Evolutionary conservation across 2,329 filamentous ascomycete species (phyloP), one percentile per base, ranked within the genome.

Genomic region (Aspergillus ochraceoroseus): DNA sequence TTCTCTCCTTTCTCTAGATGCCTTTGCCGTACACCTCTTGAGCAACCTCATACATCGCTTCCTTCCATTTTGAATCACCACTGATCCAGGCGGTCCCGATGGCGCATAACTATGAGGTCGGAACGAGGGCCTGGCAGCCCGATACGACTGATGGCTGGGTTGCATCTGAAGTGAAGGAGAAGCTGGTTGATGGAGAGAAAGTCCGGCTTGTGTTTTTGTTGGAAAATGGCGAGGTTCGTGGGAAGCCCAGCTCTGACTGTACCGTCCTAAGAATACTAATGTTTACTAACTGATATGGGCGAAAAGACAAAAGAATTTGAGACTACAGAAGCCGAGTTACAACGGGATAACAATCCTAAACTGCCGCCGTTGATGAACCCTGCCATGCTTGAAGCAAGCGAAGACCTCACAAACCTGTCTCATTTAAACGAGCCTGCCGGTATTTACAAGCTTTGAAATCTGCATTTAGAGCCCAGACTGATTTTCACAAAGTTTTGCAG

Each of bases 361-460:
- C 74, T 98, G 49, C 92, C 92, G 32, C 92, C 92, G 35, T 70
- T 98, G 57, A 96, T 96, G 88, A 98, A 98, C 67, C 92, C 92
- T 53, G 79, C 90, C 37, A 94, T 96, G 80, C 84, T 98, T 54
- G 92, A 98, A 76, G 92, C 92, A 55, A 95, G 89, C 71, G 92
- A 98, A 70, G 92, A 98, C 67, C 71, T 98, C 58, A 98, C 92
- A 51, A 96, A 95, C 66, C 68, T 98, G 53, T 98, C 92, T 55
- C 89, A 98, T 79, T 72, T 98, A 48, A 98, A 98, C 71, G 92
- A 98, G 68, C 92, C 92, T 61, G 92, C 92, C 65, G 89, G 88
- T 94, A 82, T 26, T 33, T 27, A 15, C 14, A 36, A 19, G 13
- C 44, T 30, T 22, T 39, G 36, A 26, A 32, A 31, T 38, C 35